Evolutionary conservation across 2,329 filamentous ascomycete species (phyloP).

Genomic region (Botrytis sinoallii): DNA sequence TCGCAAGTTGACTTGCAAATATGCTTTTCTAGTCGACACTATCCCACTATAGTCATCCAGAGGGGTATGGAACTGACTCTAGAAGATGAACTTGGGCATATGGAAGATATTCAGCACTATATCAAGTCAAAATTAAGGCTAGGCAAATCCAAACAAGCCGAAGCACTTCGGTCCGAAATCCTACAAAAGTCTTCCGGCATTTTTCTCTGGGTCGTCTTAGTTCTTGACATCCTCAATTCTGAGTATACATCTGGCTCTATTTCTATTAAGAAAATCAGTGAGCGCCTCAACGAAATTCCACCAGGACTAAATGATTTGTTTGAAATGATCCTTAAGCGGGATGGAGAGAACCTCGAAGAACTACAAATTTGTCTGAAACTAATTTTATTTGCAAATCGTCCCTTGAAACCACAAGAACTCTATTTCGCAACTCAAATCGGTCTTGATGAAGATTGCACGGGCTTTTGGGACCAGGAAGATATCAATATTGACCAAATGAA

Average conservation of each 20-base stretch:
- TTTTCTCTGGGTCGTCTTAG: slow-evolving; percentile 31
- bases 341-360: slow-evolving; percentile 42
- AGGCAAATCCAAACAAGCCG: slow-evolving; percentile 22
- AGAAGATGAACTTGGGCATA: slow-evolving; percentile 33
- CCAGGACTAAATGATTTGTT: slow-evolving; percentile 24
- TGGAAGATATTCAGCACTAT: slow-evolving; percentile 34
- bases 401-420: slow-evolving; percentile 29
- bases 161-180: slow-evolving; percentile 22
- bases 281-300: slow-evolving; percentile 37
- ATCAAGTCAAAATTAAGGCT: slow-evolving; percentile 30
- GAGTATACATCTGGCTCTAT: slow-evolving; percentile 37
- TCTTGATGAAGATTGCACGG: slow-evolving; percentile 21
- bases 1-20: slow-evolving; percentile 25
- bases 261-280: slow-evolving; percentile 37
- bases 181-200: slow-evolving; percentile 25
- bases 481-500: slow-evolving; percentile 36
- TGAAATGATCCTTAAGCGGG: slow-evolving; percentile 39
- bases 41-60: slow-evolving; percentile 31
- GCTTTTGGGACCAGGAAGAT: slow-evolving; percentile 31
- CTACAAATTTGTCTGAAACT: slow-evolving; percentile 50
- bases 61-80: slow-evolving; percentile 30
- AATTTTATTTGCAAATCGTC: slow-evolving; percentile 47
- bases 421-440: slow-evolving; percentile 28
- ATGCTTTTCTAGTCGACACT: slow-evolving; percentile 36
- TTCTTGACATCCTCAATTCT: slow-evolving; percentile 43